Evolutionary conservation across 2,329 filamentous ascomycete species (phyloP).

Genomic region (Scopulariopsis brevicaulis): DNA sequence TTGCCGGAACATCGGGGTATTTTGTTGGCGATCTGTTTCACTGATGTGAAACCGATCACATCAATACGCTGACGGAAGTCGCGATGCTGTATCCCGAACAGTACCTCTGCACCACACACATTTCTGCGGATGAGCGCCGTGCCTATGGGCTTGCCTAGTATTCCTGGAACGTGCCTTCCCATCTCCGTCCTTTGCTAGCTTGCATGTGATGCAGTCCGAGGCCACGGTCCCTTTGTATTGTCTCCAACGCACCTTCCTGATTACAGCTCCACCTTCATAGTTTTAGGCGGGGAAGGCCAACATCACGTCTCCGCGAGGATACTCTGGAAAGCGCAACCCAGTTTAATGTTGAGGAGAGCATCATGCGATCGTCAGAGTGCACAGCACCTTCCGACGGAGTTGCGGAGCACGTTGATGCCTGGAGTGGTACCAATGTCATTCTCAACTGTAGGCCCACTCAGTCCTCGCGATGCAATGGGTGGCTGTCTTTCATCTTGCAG

Average conservation of each 20-base stretch:
- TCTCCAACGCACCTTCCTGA: background rate
- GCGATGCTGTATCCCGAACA: no score
- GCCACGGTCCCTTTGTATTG: background rate
- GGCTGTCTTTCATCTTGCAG: background rate
- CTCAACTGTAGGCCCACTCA: background rate
- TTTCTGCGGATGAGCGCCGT: background rate
- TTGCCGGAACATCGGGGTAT: background rate
- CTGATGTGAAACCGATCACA: background rate
- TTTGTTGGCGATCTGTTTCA: background rate
- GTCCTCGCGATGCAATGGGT: background rate
- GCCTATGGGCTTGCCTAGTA: background rate
- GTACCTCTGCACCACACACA: background rate
- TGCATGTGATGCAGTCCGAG: background rate
- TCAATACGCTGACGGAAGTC: background rate
- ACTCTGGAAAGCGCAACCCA: background rate
- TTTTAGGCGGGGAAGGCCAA: background rate
- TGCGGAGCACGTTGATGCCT: background rate
- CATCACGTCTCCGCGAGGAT: background rate
- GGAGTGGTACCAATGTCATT: background rate
- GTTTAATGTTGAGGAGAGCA: background rate
- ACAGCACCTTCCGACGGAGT: background rate
- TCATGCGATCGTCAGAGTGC: background rate
- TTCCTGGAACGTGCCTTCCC: background rate
- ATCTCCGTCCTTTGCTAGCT: background rate
- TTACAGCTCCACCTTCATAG: background rate